phyloP scores from a whole-genome alignment of 2,329 filamentous ascomycete species.

The Xylaria sp. region DNA sequence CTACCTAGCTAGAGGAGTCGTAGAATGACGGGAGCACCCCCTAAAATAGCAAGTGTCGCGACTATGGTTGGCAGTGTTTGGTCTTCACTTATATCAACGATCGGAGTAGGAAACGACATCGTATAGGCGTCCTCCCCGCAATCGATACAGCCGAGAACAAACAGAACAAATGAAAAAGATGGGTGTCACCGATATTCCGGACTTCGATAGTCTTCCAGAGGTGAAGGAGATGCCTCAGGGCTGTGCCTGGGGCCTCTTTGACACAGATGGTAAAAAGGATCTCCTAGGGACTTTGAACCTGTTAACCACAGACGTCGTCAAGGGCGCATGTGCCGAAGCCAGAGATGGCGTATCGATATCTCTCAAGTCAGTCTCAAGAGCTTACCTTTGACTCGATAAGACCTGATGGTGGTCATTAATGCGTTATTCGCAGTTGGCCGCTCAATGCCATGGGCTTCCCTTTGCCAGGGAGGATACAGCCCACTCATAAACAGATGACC shows the following conservation, averaged over 20 bases:
- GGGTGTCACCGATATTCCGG: slow-evolving; percentile 50
- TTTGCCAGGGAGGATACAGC: slow-evolving; percentile 49
- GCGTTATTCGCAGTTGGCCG: slow-evolving; percentile 51
- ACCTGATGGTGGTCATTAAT: not conserved
- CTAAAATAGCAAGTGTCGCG: slow-evolving; percentile 10
- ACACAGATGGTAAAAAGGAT: slow-evolving; percentile 61
- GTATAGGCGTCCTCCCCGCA: not conserved
- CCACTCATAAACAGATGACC: slow-evolving; percentile 52
- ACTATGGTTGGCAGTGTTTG: not conserved
- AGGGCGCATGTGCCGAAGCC: slow-evolving; percentile 55
- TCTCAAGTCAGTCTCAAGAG: slow-evolving; percentile 56
- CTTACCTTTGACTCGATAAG: not conserved
- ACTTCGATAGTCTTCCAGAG: slow-evolving; percentile 56
- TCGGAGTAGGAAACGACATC: not conserved
- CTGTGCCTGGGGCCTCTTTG: slow-evolving; percentile 64
- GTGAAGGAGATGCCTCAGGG: slow-evolving; percentile 58
- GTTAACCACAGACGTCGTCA: slow-evolving; percentile 58
- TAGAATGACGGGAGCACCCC: slow-evolving; percentile 15
- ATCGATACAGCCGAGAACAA: not conserved
- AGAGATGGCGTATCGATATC: slow-evolving; percentile 62
- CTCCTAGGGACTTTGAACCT: slow-evolving; percentile 63
- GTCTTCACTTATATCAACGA: slow-evolving; percentile 1
- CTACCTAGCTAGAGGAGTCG: not conserved
- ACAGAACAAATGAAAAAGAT: slow-evolving; percentile 26
- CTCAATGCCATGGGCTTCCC: slow-evolving; percentile 55